Base-by-base conservation (phyloP, 2,329 filamentous ascomycete genomes). In the Neofusicoccum laricinum region DNA sequence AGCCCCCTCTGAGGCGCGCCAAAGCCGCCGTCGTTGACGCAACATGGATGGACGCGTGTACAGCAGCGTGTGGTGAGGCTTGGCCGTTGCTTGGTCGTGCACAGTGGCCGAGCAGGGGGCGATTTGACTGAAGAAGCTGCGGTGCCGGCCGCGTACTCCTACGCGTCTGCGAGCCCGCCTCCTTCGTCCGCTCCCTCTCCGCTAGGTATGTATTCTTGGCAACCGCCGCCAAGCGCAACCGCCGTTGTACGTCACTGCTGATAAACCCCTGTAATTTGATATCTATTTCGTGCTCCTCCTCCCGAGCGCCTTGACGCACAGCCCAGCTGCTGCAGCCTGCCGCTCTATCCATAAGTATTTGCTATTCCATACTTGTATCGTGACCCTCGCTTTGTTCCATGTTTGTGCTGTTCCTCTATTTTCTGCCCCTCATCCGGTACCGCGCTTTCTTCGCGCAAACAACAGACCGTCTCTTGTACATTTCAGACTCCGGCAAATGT, bases 21-120 rank as follows among this genome's bases (percentile, higher is more conserved):
- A 38, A 38, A 25, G 48, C 25, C 41, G 43, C 49, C 17, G 49
- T 41, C 61, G 61, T 63, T 48, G 61, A 63, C 61, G 49, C 49
- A 63, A 57, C 50, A 55, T 43, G 40, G 61, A 17, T 51, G 21
- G 61, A 63, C 61, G 61, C 61, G 61, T 57, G 50, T 46, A 48
- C 61, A 46, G 40, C 40, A 45, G 41, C 50, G 41, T 46, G 43
- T 25, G 32, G 17, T 46, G 61, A 63, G 61, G 61, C 61, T 63
- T 57, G 61, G 49, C 61, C 34, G 30, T 25, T 25, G 41, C 45
- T 49, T 61, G 57, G 57, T 46, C 55, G 21, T 51, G 51, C 51
- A 30, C 32, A 15, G 11, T 38, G 21, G 15, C 8, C 30, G 49
- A 4, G 40, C n/a, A n/a, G n/a, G n/a, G n/a, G n/a, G n/a, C n/a